phyloP scores from a whole-genome alignment of 1,284 basidiomycete genomes.

The Tetrapyrgos nigripes region DNA sequence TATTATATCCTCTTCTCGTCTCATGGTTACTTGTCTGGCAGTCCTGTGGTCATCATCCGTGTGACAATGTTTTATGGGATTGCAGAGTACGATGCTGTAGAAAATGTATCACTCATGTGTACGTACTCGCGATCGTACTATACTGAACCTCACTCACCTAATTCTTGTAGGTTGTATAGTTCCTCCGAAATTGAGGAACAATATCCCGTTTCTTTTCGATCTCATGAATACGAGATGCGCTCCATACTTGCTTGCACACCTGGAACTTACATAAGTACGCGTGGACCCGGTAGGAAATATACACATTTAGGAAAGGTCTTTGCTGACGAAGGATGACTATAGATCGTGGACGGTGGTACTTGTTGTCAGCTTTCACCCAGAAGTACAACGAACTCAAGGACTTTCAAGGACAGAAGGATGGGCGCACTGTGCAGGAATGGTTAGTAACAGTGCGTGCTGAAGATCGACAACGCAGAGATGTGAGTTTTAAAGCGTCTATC shows the following conservation, averaged over 20 bases:
- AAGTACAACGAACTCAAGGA: too few species aligned
- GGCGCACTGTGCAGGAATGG: background rate
- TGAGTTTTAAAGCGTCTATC: background rate
- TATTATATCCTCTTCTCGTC: too few species aligned
- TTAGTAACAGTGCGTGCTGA: background rate
- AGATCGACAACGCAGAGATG: background rate
- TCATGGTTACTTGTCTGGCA: background rate
- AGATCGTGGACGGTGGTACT: too few species aligned
- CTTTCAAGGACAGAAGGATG: too few species aligned
- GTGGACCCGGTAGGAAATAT: background rate
- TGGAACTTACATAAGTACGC: background rate
- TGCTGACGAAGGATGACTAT: too few species aligned
- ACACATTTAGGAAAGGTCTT: too few species aligned
- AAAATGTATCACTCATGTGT: constrained; percentile 5
- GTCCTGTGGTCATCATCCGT: background rate
- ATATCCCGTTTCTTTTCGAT: background rate
- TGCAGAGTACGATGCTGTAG: constrained; percentile 5
- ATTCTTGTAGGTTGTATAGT: too few species aligned
- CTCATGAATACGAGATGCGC: too few species aligned
- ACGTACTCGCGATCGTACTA: too few species aligned
- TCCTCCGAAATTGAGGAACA: too few species aligned
- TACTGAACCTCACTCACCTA: too few species aligned
- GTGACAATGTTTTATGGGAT: background rate
- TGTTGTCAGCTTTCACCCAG: too few species aligned
- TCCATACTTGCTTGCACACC: background rate